A percentile compares a stretch with the other conserved stretches of the same genome.
Evolutionary conservation across 306 rosid species (phyloP).

Genomic region (Leucaena leucocephala): DNA sequence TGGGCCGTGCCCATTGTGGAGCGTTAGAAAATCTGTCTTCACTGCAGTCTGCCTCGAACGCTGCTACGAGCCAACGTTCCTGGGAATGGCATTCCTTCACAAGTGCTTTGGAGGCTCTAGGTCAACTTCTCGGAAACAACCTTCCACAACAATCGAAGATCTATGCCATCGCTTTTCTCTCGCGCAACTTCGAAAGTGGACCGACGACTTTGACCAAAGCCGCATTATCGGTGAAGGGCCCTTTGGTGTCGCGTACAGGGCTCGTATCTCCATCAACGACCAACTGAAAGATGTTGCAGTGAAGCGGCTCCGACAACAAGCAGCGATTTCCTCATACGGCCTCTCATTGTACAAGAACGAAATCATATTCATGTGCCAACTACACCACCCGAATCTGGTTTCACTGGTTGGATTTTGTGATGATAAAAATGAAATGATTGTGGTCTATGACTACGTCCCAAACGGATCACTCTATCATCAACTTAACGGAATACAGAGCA

Average conservation of each 20-base stretch:
- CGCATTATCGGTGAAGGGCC: not conserved
- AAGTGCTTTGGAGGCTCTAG: not conserved
- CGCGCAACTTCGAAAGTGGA: conserved; percentile 24
- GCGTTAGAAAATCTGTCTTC: too few relatives aligned
- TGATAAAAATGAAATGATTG: conserved; percentile 26
- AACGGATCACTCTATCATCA: conserved; percentile 17
- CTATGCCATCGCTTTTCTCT: conserved; percentile 37
- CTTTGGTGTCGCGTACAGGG: not conserved
- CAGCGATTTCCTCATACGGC: not conserved
- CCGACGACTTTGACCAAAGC: conserved; percentile 30
- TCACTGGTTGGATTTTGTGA: not conserved
- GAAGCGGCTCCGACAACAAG: not conserved
- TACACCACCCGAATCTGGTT: conserved; percentile 11
- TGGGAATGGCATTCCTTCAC: not conserved
- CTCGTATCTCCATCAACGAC: not conserved
- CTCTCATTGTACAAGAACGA: not conserved
- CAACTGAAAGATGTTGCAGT: not conserved
- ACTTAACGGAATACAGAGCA: not conserved
- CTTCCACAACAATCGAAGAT: conserved; percentile 25
- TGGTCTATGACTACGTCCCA: conserved; percentile 31
- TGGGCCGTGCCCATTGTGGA: too few relatives aligned
- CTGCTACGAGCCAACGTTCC: too few relatives aligned
- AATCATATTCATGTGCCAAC: conserved; percentile 25
- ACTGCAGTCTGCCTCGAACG: too few relatives aligned
- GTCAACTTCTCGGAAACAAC: not conserved